phyloP scores from a whole-genome alignment of 352 stramenopile species.

The Globisporangium cylindrosporum region DNA sequence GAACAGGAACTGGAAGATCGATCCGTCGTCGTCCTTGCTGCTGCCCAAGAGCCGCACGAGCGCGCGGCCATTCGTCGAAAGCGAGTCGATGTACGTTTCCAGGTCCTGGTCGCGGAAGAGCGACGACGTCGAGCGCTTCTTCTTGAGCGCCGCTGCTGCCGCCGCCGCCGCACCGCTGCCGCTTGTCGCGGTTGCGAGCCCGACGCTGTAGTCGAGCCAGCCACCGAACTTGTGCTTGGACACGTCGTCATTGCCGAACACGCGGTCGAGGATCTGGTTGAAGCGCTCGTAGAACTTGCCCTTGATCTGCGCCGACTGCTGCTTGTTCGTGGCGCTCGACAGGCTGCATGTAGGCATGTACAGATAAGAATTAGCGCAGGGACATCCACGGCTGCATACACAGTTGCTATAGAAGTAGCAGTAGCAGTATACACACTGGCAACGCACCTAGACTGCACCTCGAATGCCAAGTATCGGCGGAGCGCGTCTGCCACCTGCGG shows the following conservation, averaged over 20 bases:
- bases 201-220: slow-evolving; percentile 82
- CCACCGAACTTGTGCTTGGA: slow-evolving; percentile 81
- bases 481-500: slow-evolving; percentile 52
- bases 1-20: slow-evolving; percentile 82
- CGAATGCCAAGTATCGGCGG: slow-evolving; percentile 61
- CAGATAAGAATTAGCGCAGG: background rate
- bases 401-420: background rate
- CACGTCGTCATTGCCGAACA: slow-evolving; percentile 69
- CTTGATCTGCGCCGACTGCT: slow-evolving; percentile 72
- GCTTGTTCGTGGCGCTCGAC: slow-evolving; percentile 55
- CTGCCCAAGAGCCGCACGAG: slow-evolving; percentile 60
- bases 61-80: slow-evolving; percentile 49
- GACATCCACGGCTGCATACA: background rate
- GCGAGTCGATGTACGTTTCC: slow-evolving; percentile 46
- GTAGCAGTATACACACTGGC: background rate
- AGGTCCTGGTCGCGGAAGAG: slow-evolving; percentile 46
- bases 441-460: slow-evolving; percentile 60
- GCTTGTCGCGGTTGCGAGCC: slow-evolving; percentile 20
- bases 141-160: slow-evolving; percentile 31
- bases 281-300: slow-evolving; percentile 86
- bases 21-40: slow-evolving; percentile 60
- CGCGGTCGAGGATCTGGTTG: slow-evolving; percentile 78
- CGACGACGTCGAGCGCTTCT: slow-evolving; percentile 36
- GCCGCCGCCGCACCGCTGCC: slow-evolving; percentile 14
- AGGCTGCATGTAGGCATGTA: slow-evolving; percentile 19